A percentile compares a stretch with the other conserved stretches of the same genome.
Conservation (phyloP, 164 flowering plant species). For the Amborella trichopoda region DNA sequence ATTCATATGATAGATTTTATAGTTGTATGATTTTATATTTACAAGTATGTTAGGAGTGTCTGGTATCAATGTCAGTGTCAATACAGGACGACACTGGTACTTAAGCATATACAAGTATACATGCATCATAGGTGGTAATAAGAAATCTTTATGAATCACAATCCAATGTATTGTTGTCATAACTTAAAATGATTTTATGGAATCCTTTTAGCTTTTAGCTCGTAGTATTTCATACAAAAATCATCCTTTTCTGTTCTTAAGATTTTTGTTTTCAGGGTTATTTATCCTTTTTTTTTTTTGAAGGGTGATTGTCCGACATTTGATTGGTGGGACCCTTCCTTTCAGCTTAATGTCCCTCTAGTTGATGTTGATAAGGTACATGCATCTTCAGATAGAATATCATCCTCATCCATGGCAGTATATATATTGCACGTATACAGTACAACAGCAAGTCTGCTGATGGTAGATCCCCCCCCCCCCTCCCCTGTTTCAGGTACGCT, state of each 20-base stretch:
- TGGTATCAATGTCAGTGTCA: too few relatives aligned
- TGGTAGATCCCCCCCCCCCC: too few relatives aligned
- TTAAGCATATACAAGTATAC: too few relatives aligned
- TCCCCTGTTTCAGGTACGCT: slow-evolving; percentile 55
- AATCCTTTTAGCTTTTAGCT: background rate
- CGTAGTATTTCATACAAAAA: background rate
- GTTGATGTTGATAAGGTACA: slow-evolving; percentile 94
- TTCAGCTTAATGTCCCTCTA: slow-evolving; percentile 70
- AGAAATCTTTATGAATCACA: background rate
- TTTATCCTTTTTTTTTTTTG: background rate
- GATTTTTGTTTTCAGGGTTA: background rate
- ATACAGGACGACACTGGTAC: too few relatives aligned
- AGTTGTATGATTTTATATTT: too few relatives aligned
- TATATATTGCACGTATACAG: too few relatives aligned
- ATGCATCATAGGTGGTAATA: background rate
- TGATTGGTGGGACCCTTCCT: slow-evolving; percentile 62
- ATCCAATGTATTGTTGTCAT: background rate
- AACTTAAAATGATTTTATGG: background rate
- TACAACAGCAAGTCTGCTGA: too few relatives aligned
- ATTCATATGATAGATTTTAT: too few relatives aligned
- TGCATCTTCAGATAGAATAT: too few relatives aligned
- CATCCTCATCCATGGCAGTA: too few relatives aligned
- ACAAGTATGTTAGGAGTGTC: too few relatives aligned
- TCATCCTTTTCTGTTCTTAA: background rate
- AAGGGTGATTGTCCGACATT: slow-evolving; percentile 35